Percentiles rank a stretch among this genome's conserved stretches.
Conservation (phyloP, 345 rosid genomes). For the Salix purpurea region DNA sequence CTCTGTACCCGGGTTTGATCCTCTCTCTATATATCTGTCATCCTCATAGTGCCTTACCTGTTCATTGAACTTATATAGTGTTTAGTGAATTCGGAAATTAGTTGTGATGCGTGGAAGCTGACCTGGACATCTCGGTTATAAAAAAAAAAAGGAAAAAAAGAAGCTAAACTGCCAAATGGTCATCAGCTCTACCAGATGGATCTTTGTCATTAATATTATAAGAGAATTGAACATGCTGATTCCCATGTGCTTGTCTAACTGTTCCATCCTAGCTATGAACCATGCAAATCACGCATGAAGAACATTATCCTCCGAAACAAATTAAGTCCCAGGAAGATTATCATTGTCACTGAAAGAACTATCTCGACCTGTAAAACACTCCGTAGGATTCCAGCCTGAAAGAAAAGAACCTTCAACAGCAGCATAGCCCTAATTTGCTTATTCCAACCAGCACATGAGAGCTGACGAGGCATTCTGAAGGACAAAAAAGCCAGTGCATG, state of each 20-base stretch:
- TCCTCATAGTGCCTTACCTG: too few species aligned
- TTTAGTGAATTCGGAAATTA: too few species aligned
- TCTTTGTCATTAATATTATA: conserved; percentile 35
- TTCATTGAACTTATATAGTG: too few species aligned
- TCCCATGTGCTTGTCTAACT: conserved; percentile 73
- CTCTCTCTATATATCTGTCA: too few species aligned
- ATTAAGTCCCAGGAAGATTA: conserved; percentile 79
- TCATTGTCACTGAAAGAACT: conserved; percentile 91
- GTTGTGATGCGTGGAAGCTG: too few species aligned
- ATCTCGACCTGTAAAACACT: conserved; percentile 72
- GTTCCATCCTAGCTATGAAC: conserved; percentile 87
- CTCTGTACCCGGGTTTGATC: too few species aligned
- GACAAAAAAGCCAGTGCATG: conserved; percentile 73
- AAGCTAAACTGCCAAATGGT: neutral
- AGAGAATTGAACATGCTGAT: conserved; percentile 69
- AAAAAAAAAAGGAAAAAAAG: too few species aligned
- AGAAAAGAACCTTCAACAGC: conserved; percentile 70
- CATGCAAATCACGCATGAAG: conserved; percentile 73
- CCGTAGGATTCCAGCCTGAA: conserved; percentile 74
- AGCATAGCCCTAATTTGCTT: too few species aligned
- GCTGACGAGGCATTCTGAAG: conserved; percentile 27
- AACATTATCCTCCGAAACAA: conserved; percentile 73
- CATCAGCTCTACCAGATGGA: neutral
- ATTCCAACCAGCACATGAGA: too few species aligned
- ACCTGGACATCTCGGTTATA: too few species aligned